Evolutionary conservation across 257 asterid genomes (phyloP).

Genomic region (Leptodermis oblonga): DNA sequence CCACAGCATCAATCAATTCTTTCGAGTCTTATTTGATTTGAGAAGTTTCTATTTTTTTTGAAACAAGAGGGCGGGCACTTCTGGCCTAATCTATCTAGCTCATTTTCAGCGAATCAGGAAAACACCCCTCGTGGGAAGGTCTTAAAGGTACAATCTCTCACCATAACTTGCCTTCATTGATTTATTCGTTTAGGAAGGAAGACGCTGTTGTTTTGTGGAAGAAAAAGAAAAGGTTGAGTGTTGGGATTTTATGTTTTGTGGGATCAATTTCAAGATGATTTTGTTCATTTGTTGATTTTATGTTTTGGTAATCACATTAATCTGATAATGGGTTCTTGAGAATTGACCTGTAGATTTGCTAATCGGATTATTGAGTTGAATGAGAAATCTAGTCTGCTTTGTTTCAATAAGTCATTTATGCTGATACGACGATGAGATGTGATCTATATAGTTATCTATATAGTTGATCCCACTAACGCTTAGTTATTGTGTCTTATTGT

Average conservation of each 20-base stretch:
- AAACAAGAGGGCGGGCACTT: slow-evolving; percentile 32
- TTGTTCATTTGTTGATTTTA: neutral
- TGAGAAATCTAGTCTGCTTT: neutral
- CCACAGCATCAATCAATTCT: slow-evolving; percentile 21
- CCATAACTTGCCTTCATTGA: neutral
- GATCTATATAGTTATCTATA: no score
- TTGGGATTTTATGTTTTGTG: neutral
- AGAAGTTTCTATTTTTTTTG: slow-evolving; percentile 16
- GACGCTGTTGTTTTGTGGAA: neutral
- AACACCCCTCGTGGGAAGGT: neutral
- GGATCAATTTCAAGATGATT: neutral
- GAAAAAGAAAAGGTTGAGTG: slow-evolving; percentile 4
- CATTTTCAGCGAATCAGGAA: neutral
- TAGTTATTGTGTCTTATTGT: neutral
- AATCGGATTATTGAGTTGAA: neutral
- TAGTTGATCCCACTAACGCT: no score
- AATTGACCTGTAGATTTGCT: slow-evolving; percentile 16
- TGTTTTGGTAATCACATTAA: neutral
- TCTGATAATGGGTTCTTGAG: neutral
- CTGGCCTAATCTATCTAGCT: neutral
- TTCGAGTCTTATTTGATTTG: slow-evolving; percentile 29
- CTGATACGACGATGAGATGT: no score
- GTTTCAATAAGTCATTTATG: neutral
- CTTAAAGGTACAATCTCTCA: neutral
- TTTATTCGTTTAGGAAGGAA: neutral